Percentiles rank a stretch among this genome's conserved stretches.
phyloP scores from a whole-genome alignment of 805 yeast genomes.

The Wickerhamiella parazyma region DNA sequence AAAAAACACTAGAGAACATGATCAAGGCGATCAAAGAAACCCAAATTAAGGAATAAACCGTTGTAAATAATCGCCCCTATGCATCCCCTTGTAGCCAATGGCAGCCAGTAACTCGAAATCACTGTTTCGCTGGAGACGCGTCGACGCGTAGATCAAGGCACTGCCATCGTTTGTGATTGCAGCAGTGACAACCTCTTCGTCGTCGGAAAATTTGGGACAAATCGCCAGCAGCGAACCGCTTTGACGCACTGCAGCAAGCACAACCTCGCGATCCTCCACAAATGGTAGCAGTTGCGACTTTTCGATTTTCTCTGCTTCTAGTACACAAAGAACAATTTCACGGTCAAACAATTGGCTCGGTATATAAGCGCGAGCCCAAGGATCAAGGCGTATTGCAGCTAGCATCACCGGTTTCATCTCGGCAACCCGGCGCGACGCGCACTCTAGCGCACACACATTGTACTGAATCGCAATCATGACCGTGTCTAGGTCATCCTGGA shows the following conservation, averaged over 20 bases:
- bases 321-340: not conserved
- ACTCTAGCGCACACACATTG: not conserved
- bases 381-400: not conserved
- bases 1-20: conserved; percentile 66
- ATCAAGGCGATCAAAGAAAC: conserved; percentile 43
- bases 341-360: not conserved
- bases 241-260: not conserved
- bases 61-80: not conserved
- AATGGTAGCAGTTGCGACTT: not conserved
- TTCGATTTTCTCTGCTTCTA: not conserved
- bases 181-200: not conserved
- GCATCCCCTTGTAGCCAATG: not conserved
- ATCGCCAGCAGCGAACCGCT: conserved; percentile 1
- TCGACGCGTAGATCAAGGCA: conserved; percentile 2
- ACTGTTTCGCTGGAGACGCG: not conserved
- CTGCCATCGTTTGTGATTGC: not conserved
- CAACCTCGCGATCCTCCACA: not conserved
- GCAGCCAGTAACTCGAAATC: not conserved
- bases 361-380: not conserved
- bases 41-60: not conserved
- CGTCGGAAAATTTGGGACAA: not conserved
- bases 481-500: not conserved
- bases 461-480: not conserved
- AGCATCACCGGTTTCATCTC: not conserved
- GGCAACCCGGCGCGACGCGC: not conserved